Base-by-base conservation (phyloP, 2,329 filamentous ascomycete genomes). In the Colletotrichum lentis region DNA sequence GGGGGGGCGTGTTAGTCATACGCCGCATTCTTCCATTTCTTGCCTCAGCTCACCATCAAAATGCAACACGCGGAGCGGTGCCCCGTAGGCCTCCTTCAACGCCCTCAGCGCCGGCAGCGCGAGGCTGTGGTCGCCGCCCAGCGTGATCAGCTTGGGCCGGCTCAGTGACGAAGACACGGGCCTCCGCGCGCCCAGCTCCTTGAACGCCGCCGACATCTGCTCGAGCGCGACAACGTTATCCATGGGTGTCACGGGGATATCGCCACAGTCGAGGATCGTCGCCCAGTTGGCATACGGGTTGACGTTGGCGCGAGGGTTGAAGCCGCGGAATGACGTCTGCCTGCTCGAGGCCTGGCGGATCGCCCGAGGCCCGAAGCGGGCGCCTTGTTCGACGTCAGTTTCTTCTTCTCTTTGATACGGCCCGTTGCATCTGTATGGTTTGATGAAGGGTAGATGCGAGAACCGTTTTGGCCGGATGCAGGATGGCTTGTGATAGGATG, bases 201-300 rank as follows among this genome's bases (percentile, higher is more conserved):
- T 81, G 77, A 92, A 94, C 0, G 92, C 93, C 74, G 90, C 88
- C 39, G 87, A 92, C 93, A 97, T 97, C 79, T 97, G 94, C 52
- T 85, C 83, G 62, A 94, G 82, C 0, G 94, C 94, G 18, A 97
- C 83, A 1, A 83, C 88, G 77, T 97, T 97, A 81, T 97, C 93
- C 73, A 96, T 90, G 0, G 94, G 94, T 0, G 91, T 92, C 72
- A 96, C 84, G 35, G 94, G 93, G 64, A 97, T 93, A 76, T 97
- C 94, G 54, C 94, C 94, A 77, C 94, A 97, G 82, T 97, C 94
- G 58, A 95, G 83, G 67, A 97, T 88, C 46, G 82, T 88, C 0
- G 92, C 91, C 91, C 91, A 95, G 62, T 86, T 90, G 47, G 83
- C 82, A 80, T 96, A 97, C 0, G 94, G 93, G 78, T 97, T 97